Base-by-base conservation (phyloP, 2,329 filamentous ascomycete genomes). In the Cadophora sp. region DNA sequence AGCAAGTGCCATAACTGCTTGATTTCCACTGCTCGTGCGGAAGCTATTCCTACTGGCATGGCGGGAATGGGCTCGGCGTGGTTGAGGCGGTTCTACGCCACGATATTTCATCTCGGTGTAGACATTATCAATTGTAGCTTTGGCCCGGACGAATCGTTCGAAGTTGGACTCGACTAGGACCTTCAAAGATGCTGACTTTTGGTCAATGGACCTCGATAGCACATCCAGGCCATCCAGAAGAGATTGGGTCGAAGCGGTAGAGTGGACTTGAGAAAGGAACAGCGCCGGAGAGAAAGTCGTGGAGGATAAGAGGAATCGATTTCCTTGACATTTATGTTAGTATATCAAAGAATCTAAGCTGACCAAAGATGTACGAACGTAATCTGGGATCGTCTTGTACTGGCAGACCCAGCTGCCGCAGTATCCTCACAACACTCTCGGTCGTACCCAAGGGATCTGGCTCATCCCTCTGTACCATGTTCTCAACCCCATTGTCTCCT, bases 111-210 rank as follows among this genome's bases (percentile, higher is more conserved):
- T 99, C 79, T 99, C 96, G 69, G 90, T 96, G 81, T 99, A 99
- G 62, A 99, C 96, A 80, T 97, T 97, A 81, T 99, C 96, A 75
- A 99, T 98, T 8, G 95, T 98, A 20, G 95, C 93, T 79, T 99
- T 99, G 51, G 96, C 96, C 70, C 93, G 91, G 65, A 99, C 96
- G 81, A 99, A 99, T 72, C 95, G 91, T 80, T 99, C 96, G 77
- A 99, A 99, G 78, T 99, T 99, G 71, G 93, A 95, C 79, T 99
- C 96, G 27, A 99, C 96, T 20, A 99, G 85, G 13, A 97, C 92
- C 78, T 99, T 99, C 68, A 99, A 86, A 4, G 94, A 97, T 0
- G 95, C 96, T 0, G 95, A 97, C 79, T 99, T 99, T 80, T 98
- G 93, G 75, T 98, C 96, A 75, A 99, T 99, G 0, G 95, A 97